Evolutionary conservation across 106 monocot genomes (phyloP).

Genomic region (Acanthochlamys bracteata): DNA sequence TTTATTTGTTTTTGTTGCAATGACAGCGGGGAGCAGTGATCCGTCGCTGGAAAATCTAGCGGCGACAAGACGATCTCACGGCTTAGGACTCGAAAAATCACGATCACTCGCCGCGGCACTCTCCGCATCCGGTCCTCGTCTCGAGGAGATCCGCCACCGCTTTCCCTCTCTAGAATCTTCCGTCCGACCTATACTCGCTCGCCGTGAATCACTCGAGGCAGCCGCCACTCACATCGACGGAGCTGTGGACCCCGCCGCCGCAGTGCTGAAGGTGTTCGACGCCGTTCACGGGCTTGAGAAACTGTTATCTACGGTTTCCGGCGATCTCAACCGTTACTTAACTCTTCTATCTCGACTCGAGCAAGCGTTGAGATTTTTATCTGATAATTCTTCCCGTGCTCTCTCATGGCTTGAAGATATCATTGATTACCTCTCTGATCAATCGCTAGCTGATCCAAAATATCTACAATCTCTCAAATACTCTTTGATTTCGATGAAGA

Average conservation of each 20-base stretch:
- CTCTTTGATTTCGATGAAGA: constrained; percentile 24
- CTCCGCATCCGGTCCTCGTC: constrained; percentile 27
- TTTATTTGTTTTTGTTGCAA: too few species aligned
- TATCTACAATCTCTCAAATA: constrained; percentile 39
- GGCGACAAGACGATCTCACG: constrained; percentile 50
- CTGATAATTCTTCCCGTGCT: constrained; percentile 54
- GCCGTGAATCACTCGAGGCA: constrained; percentile 29
- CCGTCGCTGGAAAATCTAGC: constrained; percentile 19
- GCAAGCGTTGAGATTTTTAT: constrained; percentile 59
- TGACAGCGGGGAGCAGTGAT: background rate
- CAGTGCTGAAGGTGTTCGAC: constrained; percentile 91
- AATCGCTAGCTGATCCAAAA: constrained; percentile 43
- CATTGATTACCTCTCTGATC: constrained; percentile 50
- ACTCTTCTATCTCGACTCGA: constrained; percentile 49
- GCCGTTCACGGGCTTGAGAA: constrained; percentile 91
- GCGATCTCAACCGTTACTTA: constrained; percentile 41
- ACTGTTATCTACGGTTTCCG: constrained; percentile 39
- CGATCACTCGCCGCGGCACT: constrained; percentile 35
- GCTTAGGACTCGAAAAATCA: constrained; percentile 43
- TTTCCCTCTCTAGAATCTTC: constrained; percentile 68
- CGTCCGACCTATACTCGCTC: constrained; percentile 63
- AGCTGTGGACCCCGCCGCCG: constrained; percentile 81
- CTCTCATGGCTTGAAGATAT: constrained; percentile 72
- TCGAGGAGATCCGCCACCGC: constrained; percentile 60
- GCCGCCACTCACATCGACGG: constrained; percentile 70